Evolutionary conservation across 306 rosid genomes (phyloP), one percentile per base, ranked within the genome.

Genomic region (Spatholobus suberectus): DNA sequence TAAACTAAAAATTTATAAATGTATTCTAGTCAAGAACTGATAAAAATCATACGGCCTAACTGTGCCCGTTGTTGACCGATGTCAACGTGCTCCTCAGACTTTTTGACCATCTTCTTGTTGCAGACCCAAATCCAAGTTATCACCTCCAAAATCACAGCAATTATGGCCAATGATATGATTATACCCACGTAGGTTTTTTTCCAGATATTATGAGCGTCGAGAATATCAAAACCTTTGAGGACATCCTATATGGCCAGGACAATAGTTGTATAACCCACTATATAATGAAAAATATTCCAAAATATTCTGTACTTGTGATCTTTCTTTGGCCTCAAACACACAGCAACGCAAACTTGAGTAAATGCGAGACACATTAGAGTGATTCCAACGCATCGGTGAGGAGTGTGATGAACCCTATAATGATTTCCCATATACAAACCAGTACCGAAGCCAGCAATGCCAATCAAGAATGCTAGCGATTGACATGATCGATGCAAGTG

Each of bases 381-480:
- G 24, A 69, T 41, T 4, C 90, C 92, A 61, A 85, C 71, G 66
- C 58, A 76, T 32, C 55, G 54, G 3, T 88, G 90, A 15, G 80
- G 57, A 9, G 26, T 21, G 8, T 58, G 47, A 4, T 66, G 62
- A 27, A 75, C 14, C 1, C 79, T 70, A 2, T 32, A 2, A 3
- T 59, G 73, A 0, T 6, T 32, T 5, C 90, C 68, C 8, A 72
- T 57, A 37, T 61, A 47, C 0, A 73, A 0, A 0, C 87, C 89
- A 0, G 79, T 62, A 0, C 18, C 71, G 12, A 65, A 80, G 8
- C 90, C 84, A 44, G 11, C 57, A 0, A 58, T 12, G 0, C 87
- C 89, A 21, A 51, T 29, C 6, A 29, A 24, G 0, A 62, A 55
- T 7, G 72, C 81, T 3, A 69, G 5, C 29, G 58, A 13, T 51